Conservation (phyloP, 345 rosid species). For the Ceriops zippeliana region DNA sequence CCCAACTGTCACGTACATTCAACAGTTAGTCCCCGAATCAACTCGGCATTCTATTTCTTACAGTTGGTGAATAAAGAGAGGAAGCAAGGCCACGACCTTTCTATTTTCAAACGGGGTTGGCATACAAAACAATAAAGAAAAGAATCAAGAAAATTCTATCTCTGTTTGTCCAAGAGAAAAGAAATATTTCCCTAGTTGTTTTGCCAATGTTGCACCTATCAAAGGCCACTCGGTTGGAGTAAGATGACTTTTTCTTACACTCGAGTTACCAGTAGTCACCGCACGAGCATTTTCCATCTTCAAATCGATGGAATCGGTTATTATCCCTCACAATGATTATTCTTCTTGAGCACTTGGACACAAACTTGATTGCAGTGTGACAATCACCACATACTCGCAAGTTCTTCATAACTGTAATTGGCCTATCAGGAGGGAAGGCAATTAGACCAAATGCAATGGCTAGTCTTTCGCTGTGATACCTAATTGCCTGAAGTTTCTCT, state of each 20-base stretch:
- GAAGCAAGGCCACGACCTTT: too few relatives aligned
- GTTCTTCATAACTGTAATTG: slow-evolving; percentile 79
- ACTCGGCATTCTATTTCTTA: too few relatives aligned
- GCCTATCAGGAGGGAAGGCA: slow-evolving; percentile 53
- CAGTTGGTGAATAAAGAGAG: too few relatives aligned
- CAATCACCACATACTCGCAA: slow-evolving; percentile 88
- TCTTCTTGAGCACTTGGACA: slow-evolving; percentile 73
- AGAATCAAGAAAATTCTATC: too few relatives aligned
- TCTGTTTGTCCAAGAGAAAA: too few relatives aligned
- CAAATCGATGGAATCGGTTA: slow-evolving; percentile 77
- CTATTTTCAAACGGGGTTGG: too few relatives aligned
- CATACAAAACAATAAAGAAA: too few relatives aligned
- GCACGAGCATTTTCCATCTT: slow-evolving; percentile 82
- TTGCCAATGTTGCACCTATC: too few relatives aligned
- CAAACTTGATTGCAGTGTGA: slow-evolving; percentile 75
- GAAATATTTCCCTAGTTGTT: too few relatives aligned
- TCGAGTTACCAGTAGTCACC: slow-evolving; percentile 75
- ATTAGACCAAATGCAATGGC: slow-evolving; percentile 79
- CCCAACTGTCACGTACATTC: too few relatives aligned
- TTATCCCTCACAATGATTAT: slow-evolving; percentile 82
- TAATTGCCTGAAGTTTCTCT: slow-evolving; percentile 68
- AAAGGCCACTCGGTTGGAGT: too few relatives aligned
- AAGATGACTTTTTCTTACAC: not conserved
- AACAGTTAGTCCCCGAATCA: too few relatives aligned
- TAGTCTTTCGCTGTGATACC: slow-evolving; percentile 79